Evolutionary conservation across 805 yeast species (phyloP).

Genomic region (Komagataella ulmi): DNA sequence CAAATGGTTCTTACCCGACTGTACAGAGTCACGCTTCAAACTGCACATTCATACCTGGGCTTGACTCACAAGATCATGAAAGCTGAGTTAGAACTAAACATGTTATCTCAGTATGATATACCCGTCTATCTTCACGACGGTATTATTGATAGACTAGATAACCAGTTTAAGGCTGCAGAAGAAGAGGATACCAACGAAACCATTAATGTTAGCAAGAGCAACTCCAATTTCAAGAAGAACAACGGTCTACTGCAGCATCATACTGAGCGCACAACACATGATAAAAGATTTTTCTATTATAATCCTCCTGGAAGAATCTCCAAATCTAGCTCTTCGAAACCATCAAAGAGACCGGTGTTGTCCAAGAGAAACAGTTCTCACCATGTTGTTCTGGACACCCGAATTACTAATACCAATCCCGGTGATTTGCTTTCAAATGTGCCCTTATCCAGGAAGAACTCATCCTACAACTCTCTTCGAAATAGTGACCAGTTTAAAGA

Average conservation of each 20-base stretch:
- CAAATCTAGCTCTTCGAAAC: neutral
- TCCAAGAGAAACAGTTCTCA: neutral
- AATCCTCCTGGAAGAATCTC: neutral
- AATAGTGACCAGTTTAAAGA: neutral
- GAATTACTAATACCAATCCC: constrained; percentile 48
- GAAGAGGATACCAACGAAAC: neutral
- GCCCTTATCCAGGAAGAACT: constrained; percentile 37
- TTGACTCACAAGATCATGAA: constrained; percentile 69
- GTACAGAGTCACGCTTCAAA: constrained; percentile 82
- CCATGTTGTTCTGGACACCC: constrained; percentile 38
- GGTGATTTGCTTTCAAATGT: constrained; percentile 80
- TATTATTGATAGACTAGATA: constrained; percentile 29
- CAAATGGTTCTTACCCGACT: constrained; percentile 83
- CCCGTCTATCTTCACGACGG: constrained; percentile 57
- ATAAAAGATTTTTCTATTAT: neutral
- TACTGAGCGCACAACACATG: neutral
- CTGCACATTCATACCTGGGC: constrained; percentile 80
- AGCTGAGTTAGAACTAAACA: constrained; percentile 59
- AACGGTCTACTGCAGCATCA: neutral
- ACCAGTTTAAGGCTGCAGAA: constrained; percentile 1
- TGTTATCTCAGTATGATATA: constrained; percentile 28
- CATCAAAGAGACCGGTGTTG: constrained; percentile 3
- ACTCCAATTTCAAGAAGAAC: neutral
- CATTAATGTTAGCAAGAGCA: neutral
- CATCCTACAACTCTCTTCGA: neutral